phyloP scores from a whole-genome alignment of 148 eudicot species.

The Polygonum aviculare region DNA sequence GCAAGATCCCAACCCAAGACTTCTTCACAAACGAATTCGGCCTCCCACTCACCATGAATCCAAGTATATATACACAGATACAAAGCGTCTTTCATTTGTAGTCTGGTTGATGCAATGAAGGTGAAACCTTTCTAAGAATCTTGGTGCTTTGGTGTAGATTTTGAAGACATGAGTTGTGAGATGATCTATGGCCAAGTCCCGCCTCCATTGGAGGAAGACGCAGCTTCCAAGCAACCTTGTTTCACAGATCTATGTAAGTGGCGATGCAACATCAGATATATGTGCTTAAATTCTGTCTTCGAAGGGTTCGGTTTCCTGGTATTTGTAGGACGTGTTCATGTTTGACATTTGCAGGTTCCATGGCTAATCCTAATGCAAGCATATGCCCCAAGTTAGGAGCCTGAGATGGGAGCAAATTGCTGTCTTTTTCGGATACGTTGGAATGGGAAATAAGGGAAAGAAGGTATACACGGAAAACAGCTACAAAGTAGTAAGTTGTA shows the following conservation, averaged over 20 bases:
- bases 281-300: background rate
- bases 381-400: slow-evolving; percentile 65
- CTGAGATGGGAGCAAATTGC: slow-evolving; percentile 10
- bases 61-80: slow-evolving; percentile 34
- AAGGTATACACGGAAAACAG: background rate
- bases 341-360: slow-evolving; percentile 47
- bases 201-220: slow-evolving; percentile 73
- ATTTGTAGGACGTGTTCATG: background rate
- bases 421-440: background rate
- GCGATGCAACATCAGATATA: background rate
- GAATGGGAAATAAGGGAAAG: background rate
- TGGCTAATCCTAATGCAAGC: slow-evolving; percentile 50
- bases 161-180: slow-evolving; percentile 94
- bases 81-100: background rate
- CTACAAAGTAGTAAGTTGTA: background rate
- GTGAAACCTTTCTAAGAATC: background rate
- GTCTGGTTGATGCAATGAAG: background rate
- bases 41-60: slow-evolving; percentile 89
- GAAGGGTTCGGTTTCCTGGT: background rate
- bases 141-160: no score
- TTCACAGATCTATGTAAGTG: slow-evolving; percentile 66
- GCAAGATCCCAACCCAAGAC: slow-evolving; percentile 95
- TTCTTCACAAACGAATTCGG: slow-evolving; percentile 97
- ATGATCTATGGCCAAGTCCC: slow-evolving; percentile 93
- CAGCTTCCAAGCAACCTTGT: slow-evolving; percentile 71